These are phyloP conservation scores for Phytophthora chlamydospora DNA, from an alignment of 352 stramenopile genomes.

Conservation along the genomic window DNA sequence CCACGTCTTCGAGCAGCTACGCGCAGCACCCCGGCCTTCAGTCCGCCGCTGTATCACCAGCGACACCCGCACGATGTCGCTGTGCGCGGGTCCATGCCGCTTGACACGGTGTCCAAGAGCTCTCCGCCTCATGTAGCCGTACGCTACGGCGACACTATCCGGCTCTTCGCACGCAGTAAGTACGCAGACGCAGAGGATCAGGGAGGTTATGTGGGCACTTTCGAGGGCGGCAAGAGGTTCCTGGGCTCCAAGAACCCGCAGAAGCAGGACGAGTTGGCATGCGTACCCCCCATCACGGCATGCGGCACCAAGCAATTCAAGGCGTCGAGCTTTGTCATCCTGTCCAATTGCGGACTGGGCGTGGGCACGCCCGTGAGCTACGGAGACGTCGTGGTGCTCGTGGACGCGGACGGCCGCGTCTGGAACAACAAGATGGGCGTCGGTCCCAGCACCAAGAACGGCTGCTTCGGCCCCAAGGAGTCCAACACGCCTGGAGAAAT, in stretches of 20 bases:
- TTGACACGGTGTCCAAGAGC: conserved; percentile 50
- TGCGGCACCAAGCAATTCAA: conserved; percentile 48
- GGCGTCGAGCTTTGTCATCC: conserved; percentile 66
- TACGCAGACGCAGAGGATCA: conserved; percentile 35
- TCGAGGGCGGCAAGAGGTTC: conserved; percentile 68
- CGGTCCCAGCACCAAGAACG: conserved; percentile 76
- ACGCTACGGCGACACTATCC: conserved; percentile 72
- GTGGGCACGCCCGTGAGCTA: conserved; percentile 77
- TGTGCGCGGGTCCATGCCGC: conserved; percentile 28
- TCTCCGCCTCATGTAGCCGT: conserved; percentile 69
- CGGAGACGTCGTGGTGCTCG: conserved; percentile 82
- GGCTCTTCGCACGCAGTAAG: conserved; percentile 69
- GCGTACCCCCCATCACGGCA: conserved; percentile 59
- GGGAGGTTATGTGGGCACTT: conserved; percentile 76
- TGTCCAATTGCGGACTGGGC: conserved; percentile 63
- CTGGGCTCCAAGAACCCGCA: conserved; percentile 60
- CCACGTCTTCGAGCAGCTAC: conserved; percentile 17
- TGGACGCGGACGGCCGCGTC: conserved; percentile 62
- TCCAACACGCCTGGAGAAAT: conserved; percentile 77
- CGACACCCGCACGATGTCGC: conserved; percentile 28
- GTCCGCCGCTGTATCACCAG: conserved; percentile 5
- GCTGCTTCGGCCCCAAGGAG: conserved; percentile 78
- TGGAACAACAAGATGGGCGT: conserved; percentile 91
- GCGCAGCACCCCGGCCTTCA: not conserved
- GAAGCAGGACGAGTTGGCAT: conserved; percentile 73